phyloP scores from a whole-genome alignment of 306 rosid species.

The Luffa acutangula region DNA sequence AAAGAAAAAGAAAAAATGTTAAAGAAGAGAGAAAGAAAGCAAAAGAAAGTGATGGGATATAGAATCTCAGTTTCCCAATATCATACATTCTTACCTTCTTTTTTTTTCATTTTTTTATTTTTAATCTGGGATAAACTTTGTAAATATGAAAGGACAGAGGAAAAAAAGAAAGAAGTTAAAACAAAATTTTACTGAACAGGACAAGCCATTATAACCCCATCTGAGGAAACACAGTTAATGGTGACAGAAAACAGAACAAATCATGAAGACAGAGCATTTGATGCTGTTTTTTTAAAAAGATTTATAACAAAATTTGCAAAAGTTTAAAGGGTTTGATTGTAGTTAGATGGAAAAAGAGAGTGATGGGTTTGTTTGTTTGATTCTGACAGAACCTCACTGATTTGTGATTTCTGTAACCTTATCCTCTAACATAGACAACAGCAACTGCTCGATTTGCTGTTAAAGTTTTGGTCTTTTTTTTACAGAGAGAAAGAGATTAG shows the following conservation, averaged over 20 bases:
- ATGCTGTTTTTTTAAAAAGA: neutral
- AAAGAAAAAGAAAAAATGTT: neutral
- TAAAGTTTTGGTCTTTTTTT: neutral
- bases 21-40: constrained; percentile 3
- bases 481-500: neutral
- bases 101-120: neutral
- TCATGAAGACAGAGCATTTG: neutral
- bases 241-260: constrained; percentile 13
- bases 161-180: too few species aligned
- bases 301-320: neutral
- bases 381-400: constrained; percentile 22
- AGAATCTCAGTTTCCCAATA: constrained; percentile 35
- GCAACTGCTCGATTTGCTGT: neutral
- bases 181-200: neutral
- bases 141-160: constrained; percentile 1
- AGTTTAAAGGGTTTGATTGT: constrained; percentile 12
- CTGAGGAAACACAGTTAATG: constrained; percentile 8
- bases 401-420: constrained; percentile 21
- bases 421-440: neutral
- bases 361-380: constrained; percentile 23
- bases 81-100: neutral
- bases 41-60: constrained; percentile 35
- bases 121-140: neutral
- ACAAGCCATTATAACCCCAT: neutral
- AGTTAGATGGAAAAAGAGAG: constrained; percentile 24